A percentile compares a stretch with the other conserved stretches of the same genome.
Evolutionary conservation across 208 protist species (phyloP).

Genomic region (Acanthamoeba healyi): DNA sequence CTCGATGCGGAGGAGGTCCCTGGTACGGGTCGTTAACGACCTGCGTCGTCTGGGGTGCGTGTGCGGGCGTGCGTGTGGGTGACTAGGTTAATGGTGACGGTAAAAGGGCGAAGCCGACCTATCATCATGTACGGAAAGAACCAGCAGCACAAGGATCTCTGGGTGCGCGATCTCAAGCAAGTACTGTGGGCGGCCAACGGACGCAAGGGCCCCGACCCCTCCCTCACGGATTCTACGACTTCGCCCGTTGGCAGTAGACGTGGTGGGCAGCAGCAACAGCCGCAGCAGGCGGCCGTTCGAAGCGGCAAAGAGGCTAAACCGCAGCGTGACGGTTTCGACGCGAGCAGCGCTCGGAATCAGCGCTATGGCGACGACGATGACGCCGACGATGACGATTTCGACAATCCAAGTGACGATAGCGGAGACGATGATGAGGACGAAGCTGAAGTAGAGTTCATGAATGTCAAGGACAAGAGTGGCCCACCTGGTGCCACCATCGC

Average conservation of each 20-base stretch:
- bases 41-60: no score
- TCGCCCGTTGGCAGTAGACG: not conserved
- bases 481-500: not conserved
- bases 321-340: not conserved
- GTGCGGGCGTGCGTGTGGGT: no score
- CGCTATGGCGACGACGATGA: not conserved
- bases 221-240: not conserved
- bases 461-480: not conserved
- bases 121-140: constrained; percentile 59
- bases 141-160: not conserved
- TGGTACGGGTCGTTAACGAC: no score
- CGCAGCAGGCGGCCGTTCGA: not conserved
- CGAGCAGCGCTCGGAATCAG: not conserved
- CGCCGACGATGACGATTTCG: not conserved
- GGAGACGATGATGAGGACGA: not conserved
- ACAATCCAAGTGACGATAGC: not conserved
- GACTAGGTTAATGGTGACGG: no score
- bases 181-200: not conserved
- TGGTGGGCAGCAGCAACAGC: not conserved
- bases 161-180: constrained; percentile 25
- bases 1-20: no score
- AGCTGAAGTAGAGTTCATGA: constrained; percentile 8
- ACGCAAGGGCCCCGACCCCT: not conserved
- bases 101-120: not conserved
- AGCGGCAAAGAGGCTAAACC: not conserved